Base-by-base conservation (phyloP, 768 basidiomycete genomes). In the Chalciporus chontae region DNA sequence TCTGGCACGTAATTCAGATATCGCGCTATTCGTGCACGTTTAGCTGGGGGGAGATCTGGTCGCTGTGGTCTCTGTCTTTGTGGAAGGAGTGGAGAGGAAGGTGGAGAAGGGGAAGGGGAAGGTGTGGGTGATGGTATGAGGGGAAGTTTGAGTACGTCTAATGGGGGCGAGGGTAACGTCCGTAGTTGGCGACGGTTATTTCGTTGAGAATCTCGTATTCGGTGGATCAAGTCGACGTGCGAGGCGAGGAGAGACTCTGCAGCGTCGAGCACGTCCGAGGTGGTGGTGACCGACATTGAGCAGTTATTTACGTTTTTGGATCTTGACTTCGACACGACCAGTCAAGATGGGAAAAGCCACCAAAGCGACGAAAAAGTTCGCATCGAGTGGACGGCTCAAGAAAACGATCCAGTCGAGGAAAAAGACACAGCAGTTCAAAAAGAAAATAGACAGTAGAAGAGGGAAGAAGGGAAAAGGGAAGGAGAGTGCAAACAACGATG, bases 1-100 rank as follows among this genome's bases (percentile, higher is more conserved):
- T 93, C 91, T 1, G 90, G 85, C 14, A 94, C 78, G 57, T 95
- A 94, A 62, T 94, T 94, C 29, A 66, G 65, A 56, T 90, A 93
- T 31, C 87, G 77, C 18, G 78, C 75, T 6, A 80, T 71, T 4
- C 89, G 78, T 0, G 87, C 87, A 4, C 81, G 80, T 64, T 93
- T 93, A 6, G 82, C 77, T n/a, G 83, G 83, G 1, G 84, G 78
- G 5, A 82, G 62, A 47, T 81, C 79, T 66, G 68, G 58, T 43
- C 79, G 65, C 42, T 78, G 77, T 2, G 72, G 65, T 23, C 62
- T 69, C 9, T 70, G 69, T 10, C 71, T 56, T 1, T 65, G 60
- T 39, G 68, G 55, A 17, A 67, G 60, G 3, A 64, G 52, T 1
- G 77, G 80, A 0, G 81, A 81, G 1, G 74, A 64, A 0, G 77